These are phyloP conservation scores for Aureobasidium sp. DNA, from an alignment of 2,329 filamentous ascomycete genomes.

Conservation along the genomic window DNA sequence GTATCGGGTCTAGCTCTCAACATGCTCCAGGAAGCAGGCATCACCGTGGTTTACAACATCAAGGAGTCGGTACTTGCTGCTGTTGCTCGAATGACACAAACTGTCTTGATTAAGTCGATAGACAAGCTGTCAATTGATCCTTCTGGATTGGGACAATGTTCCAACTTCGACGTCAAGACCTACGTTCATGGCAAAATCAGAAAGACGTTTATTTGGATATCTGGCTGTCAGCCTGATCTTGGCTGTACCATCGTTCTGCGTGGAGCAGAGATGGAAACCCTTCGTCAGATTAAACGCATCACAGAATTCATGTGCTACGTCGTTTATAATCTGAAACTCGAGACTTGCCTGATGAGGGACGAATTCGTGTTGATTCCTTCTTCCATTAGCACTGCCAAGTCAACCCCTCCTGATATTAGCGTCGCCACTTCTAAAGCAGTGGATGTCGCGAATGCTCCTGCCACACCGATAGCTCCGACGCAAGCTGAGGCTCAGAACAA, in stretches of 20 bases:
- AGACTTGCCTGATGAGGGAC: conserved; percentile 89
- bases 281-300: conserved; percentile 80
- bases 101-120: conserved; percentile 86
- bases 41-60: conserved; percentile 93
- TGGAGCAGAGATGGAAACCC: conserved; percentile 63
- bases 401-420: conserved; percentile 2
- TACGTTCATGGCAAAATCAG: conserved; percentile 79
- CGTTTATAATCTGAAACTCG: conserved; percentile 92
- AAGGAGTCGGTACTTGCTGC: conserved; percentile 94
- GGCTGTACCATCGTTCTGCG: conserved; percentile 92
- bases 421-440: background rate
- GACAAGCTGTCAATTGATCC: conserved; percentile 79
- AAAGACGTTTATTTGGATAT: conserved; percentile 94
- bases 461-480: background rate
- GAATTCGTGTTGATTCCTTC: conserved; percentile 80
- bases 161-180: conserved; percentile 90
- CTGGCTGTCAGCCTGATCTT: conserved; percentile 79
- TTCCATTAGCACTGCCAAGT: background rate
- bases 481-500: background rate
- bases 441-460: background rate
- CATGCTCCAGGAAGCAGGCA: conserved; percentile 78
- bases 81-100: conserved; percentile 85
- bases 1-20: conserved; percentile 87
- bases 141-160: conserved; percentile 70
- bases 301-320: conserved; percentile 99